Conservation (phyloP, 176 grass and related monocot species). For the Dendrocalamus sinicus region DNA sequence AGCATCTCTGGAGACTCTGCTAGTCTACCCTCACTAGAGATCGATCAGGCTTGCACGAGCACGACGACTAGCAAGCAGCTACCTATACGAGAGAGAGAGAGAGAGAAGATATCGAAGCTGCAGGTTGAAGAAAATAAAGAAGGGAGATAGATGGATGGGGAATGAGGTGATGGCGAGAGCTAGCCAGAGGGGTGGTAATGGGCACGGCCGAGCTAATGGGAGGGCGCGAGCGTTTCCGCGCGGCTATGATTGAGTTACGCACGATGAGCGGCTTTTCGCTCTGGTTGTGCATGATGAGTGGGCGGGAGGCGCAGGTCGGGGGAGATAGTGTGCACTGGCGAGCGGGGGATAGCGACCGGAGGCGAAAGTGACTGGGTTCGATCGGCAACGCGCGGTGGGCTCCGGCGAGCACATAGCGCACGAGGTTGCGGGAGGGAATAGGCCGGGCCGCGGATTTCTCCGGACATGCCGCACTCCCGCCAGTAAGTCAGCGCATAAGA, state of each 20-base stretch:
- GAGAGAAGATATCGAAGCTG: background rate
- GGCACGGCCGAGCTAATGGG: background rate
- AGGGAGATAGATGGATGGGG: conserved; percentile 8
- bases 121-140: background rate
- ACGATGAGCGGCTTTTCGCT: conserved; percentile 16
- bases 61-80: background rate
- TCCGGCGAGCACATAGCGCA: conserved; percentile 28
- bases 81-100: background rate
- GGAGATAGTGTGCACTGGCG: background rate
- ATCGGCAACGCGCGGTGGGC: conserved; percentile 29
- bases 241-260: conserved; percentile 44
- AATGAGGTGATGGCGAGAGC: conserved; percentile 29
- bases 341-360: conserved; percentile 38
- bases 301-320: background rate
- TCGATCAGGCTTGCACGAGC: background rate
- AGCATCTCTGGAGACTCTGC: background rate
- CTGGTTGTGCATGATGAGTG: conserved; percentile 38
- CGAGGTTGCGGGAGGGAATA: background rate
- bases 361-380: conserved; percentile 24
- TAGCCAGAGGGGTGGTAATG: conserved; percentile 15
- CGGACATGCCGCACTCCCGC: conserved; percentile 22
- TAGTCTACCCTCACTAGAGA: background rate
- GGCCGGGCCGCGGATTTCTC: background rate
- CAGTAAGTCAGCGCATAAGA: conserved; percentile 1
- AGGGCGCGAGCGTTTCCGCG: background rate